Evolutionary conservation across 2,329 filamentous ascomycete species (phyloP), one percentile per base, ranked within the genome.

Genomic region (Cryphonectria nitschkei): DNA sequence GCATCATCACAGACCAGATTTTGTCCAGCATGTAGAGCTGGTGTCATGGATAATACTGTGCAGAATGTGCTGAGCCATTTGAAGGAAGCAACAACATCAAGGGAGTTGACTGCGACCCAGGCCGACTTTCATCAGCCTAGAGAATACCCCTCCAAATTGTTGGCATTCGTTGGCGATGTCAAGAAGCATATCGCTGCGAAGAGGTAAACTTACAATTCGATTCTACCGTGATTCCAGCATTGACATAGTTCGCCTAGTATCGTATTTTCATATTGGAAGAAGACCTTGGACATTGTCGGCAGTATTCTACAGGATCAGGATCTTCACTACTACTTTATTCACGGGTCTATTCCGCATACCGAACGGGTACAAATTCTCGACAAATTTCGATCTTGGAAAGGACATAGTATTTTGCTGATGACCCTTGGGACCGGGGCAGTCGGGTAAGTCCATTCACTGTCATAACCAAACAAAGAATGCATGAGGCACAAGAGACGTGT

Each of bases 381-480:
- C 7, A 43, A 32, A 8, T 61, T 67, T 13, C 65, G 54, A 3
- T 60, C 39, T 14, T 32, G 22, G 7, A n/a, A 32, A 16, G 54
- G 58, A 1, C 39, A 22, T n/a, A 43, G 37, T n/a, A 46, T 64
- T 4, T 60, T 68, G 1, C 46, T 68, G 5, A 50, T 68, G 39
- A 68, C 67, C 19, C 58, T 68, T 62, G 67, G 67, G 11, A 68
- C 67, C 7, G 67, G 67, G 50, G 58, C 67, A n/a, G 58, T 62
- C 7, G 67, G 67, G 67, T 68, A 29, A 63, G 67, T 16, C 4
- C 22, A 7, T 7, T 0, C 2, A 37, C 19, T 8, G 2, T 29
- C 2, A 14, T 3, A 63, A 4, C 11, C 4, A 29, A 29, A n/a
- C 11, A 0, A 3, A 54, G 22, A 54, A 29, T 3, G n/a, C n/a